Evolutionary conservation across 495 filamentous ascomycete genomes (phyloP).

Genomic region (Jackrogersella minutella): DNA sequence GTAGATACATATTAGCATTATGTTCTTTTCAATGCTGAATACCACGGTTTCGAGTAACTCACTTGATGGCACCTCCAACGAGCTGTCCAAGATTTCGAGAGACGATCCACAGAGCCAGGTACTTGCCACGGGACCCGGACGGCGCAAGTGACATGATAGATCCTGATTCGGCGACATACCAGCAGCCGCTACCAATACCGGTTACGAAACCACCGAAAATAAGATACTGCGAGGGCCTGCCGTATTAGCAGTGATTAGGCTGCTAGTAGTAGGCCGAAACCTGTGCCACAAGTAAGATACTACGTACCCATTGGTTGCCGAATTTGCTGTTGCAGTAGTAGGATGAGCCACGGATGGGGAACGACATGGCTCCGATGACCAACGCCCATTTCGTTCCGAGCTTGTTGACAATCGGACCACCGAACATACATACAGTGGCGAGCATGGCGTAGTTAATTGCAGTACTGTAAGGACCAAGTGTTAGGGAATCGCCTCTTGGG

Average conservation of each 20-base stretch:
- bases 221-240: slow-evolving; percentile 32
- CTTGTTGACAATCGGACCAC: slow-evolving; percentile 54
- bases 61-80: slow-evolving; percentile 56
- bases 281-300: background rate
- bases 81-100: slow-evolving; percentile 58
- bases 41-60: slow-evolving; percentile 49
- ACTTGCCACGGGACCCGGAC: slow-evolving; percentile 53
- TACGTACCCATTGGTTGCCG: slow-evolving; percentile 56
- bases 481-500: background rate
- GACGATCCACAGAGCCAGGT: slow-evolving; percentile 58
- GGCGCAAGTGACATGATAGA: slow-evolving; percentile 59
- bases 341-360: slow-evolving; percentile 57
- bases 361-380: slow-evolving; percentile 57
- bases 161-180: slow-evolving; percentile 60
- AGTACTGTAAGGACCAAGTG: slow-evolving; percentile 7
- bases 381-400: slow-evolving; percentile 57
- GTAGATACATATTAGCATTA: slow-evolving; percentile 51
- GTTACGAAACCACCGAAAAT: slow-evolving; percentile 58
- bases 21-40: slow-evolving; percentile 32
- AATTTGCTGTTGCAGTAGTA: slow-evolving; percentile 60
- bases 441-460: slow-evolving; percentile 38
- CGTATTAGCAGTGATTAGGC: slow-evolving; percentile 1
- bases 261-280: background rate
- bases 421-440: slow-evolving; percentile 48
- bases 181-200: slow-evolving; percentile 54